Base-by-base conservation (phyloP, 129 eudicot genomes). In the Oenanthe sinensis region DNA sequence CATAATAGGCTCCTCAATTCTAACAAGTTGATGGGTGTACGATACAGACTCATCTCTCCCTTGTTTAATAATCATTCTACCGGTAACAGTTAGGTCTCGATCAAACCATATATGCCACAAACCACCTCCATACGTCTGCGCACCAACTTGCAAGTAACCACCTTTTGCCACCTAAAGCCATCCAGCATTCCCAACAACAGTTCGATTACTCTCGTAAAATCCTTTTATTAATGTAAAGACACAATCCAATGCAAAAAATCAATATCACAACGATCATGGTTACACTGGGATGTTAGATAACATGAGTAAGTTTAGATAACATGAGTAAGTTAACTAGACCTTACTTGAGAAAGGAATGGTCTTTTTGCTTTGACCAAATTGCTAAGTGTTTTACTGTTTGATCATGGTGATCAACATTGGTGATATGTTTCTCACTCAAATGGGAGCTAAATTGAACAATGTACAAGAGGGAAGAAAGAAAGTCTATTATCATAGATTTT, bases 101-200 rank as follows among this genome's bases (percentile, higher is more conserved):
- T 95, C 98, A 82, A 95, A 95, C 98, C 98, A 95, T 26, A 97
- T 95, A 68, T 95, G 97, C 98, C 98, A 95, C 82, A 95, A 78
- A 46, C 98, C 98, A 83, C 98, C 88, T 79, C 98, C 97, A 86
- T 95, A 95, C 22, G 94, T 80, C 81, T 95, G 98, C 73, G 91
- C 97, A 48, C 98, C 98, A 83, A 95, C 96, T 88, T 95, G 89
- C 78, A 93, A 80, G 80, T 79, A 93, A 40, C 96, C 98, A 77
- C 86, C 88, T 83, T 89, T 93, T 74, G 96, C 60, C 77, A 88
- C 92, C 98, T 93, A 81, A 79, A 30, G 0, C 39, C 33, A 45
- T 80, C 69, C 79, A 74, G 26, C 48, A 75, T 40, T 79, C 77
- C 69, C 68, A 50, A 49, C 19, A 62, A 78, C 44, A 24, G 46